Conservation (phyloP, 176 grass and related monocot genomes). For the Rhipidocladum racemiflorum region DNA sequence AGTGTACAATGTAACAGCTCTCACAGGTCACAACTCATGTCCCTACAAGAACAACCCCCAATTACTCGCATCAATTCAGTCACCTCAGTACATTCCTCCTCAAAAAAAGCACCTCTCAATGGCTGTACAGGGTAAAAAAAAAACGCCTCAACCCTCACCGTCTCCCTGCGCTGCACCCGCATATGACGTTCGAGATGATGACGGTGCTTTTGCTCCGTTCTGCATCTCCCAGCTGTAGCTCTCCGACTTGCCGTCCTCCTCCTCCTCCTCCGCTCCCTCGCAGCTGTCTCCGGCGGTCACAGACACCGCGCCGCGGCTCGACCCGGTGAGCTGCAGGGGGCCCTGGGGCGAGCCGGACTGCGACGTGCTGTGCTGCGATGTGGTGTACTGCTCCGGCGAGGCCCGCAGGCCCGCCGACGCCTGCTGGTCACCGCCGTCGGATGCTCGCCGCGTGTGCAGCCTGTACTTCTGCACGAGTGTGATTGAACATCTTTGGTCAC, state of each 20-base stretch:
- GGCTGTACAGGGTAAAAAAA: conserved; percentile 37
- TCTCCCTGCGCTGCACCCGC: background rate
- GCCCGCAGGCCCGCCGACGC: background rate
- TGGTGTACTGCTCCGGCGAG: conserved; percentile 43
- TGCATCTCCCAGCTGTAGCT: conserved; percentile 60
- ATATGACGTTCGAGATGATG: background rate
- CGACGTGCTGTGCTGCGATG: conserved; percentile 68
- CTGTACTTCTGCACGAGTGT: conserved; percentile 67
- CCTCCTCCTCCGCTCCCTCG: conserved; percentile 32
- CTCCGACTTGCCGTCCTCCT: conserved; percentile 61
- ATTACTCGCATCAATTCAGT: conserved; percentile 11
- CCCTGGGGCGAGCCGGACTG: conserved; percentile 78
- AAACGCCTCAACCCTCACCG: conserved; percentile 14
- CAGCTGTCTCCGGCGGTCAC: conserved; percentile 57
- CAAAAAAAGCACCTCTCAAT: conserved; percentile 25
- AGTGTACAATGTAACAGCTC: background rate
- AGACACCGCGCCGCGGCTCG: conserved; percentile 32
- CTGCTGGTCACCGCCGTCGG: background rate
- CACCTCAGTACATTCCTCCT: background rate
- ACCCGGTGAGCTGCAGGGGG: conserved; percentile 50
- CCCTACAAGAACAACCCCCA: conserved; percentile 3
- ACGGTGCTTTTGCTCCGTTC: background rate
- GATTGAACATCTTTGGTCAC: background rate
- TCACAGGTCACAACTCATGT: background rate
- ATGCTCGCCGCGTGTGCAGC: conserved; percentile 60